These are phyloP conservation scores for Aureobasidium melanogenum DNA, from an alignment of 2,329 filamentous ascomycete species.

Conservation along the genomic window DNA sequence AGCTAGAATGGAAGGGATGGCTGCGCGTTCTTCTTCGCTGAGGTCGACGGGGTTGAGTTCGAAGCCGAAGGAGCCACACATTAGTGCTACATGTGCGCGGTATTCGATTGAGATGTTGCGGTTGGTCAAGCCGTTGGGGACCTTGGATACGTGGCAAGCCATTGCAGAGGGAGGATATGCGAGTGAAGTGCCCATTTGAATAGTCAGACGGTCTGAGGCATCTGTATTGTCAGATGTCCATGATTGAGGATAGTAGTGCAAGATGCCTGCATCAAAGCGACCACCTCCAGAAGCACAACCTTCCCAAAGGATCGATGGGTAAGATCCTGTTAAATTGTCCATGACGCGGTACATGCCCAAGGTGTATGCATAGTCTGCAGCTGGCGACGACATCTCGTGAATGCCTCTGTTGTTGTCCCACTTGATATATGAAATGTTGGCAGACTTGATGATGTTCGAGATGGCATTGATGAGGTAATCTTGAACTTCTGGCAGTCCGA, in stretches of 20 bases:
- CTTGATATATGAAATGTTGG: conserved; percentile 53
- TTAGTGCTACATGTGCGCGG: conserved; percentile 58
- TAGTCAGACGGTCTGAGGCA: conserved; percentile 50
- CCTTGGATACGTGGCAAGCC: conserved; percentile 55
- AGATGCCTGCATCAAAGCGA: conserved; percentile 54
- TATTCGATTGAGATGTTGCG: conserved; percentile 50
- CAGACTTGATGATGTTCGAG: conserved; percentile 44
- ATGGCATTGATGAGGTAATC: conserved; percentile 52
- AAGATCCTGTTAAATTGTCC: conserved; percentile 48
- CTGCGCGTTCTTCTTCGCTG: conserved; percentile 40
- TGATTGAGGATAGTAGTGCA: conserved; percentile 57
- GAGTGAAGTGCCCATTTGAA: conserved; percentile 56
- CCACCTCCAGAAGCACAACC: conserved; percentile 58
- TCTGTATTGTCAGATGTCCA: conserved; percentile 62
- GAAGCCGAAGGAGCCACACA: conserved; percentile 59
- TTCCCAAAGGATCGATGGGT: conserved; percentile 56
- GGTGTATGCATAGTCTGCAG: conserved; percentile 51
- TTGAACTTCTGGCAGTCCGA: conserved; percentile 53
- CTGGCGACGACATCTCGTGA: conserved; percentile 49
- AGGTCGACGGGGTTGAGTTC: conserved; percentile 52
- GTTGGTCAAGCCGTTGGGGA: conserved; percentile 50
- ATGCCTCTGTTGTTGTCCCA: conserved; percentile 62
- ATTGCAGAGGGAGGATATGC: conserved; percentile 55
- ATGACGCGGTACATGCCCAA: conserved; percentile 56
- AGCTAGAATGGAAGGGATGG: conserved; percentile 46